These are phyloP conservation scores for Leptodermis oblonga DNA, from an alignment of 257 asterid species.

Conservation along the genomic window DNA sequence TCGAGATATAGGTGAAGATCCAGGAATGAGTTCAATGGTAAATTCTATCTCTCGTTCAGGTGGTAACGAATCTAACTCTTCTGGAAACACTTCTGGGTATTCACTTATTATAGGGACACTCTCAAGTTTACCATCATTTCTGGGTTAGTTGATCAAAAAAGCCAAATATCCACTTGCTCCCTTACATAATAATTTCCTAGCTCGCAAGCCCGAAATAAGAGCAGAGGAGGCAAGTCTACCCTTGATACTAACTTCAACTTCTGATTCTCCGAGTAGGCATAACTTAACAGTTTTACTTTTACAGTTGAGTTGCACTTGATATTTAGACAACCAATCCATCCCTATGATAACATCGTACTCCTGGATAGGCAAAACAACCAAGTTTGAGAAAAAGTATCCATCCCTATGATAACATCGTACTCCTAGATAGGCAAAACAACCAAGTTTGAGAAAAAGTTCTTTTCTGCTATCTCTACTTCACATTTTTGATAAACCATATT, in stretches of 20 bases:
- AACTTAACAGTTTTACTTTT: background rate
- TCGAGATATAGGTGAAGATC: background rate
- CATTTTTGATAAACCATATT: background rate
- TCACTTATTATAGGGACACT: background rate
- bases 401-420: no score
- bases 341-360: background rate
- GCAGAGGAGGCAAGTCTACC: no score
- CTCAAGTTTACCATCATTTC: background rate
- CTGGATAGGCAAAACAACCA: background rate
- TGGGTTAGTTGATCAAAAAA: background rate
- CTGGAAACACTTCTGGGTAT: fast-evolving
- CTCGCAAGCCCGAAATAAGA: background rate
- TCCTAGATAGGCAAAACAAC: no score
- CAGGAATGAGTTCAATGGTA: background rate
- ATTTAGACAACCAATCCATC: background rate
- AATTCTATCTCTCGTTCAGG: no score
- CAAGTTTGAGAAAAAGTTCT: no score
- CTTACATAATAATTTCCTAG: background rate
- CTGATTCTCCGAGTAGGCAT: no score
- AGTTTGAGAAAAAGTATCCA: no score
- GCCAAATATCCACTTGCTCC: background rate
- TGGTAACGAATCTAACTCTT: no score
- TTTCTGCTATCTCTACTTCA: background rate
- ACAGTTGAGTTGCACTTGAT: background rate
- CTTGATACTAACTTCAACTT: background rate